Conservation (phyloP, 2,329 filamentous ascomycete species). For the Claviceps sp. region DNA sequence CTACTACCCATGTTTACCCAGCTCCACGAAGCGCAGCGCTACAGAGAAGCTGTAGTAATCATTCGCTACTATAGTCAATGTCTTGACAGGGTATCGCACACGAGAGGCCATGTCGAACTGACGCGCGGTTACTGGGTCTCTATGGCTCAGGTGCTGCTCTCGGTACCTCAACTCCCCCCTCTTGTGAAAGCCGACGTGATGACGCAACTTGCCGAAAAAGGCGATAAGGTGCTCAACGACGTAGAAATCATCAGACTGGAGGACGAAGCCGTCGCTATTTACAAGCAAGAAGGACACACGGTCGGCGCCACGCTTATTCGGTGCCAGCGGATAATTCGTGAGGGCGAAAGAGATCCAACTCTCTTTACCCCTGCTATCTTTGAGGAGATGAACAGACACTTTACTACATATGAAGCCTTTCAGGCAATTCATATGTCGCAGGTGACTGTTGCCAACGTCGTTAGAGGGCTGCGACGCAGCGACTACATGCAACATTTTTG, state of each 20-base stretch:
- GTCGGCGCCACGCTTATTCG: neutral
- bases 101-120: too few relatives aligned
- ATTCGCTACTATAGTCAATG: neutral
- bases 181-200: neutral
- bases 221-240: neutral
- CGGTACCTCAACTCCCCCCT: neutral
- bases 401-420: neutral
- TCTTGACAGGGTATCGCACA: neutral
- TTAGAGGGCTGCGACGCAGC: neutral
- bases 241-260: neutral
- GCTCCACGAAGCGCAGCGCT: neutral
- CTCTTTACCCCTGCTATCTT: neutral
- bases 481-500: too few relatives aligned
- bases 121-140: too few relatives aligned
- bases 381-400: neutral
- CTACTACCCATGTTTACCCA: neutral
- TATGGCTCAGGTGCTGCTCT: neutral
- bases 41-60: neutral
- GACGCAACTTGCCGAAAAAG: neutral
- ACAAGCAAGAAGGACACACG: neutral
- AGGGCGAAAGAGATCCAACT: neutral
- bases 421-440: neutral
- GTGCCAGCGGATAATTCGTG: neutral
- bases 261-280: neutral
- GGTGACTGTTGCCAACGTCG: neutral